Evolutionary conservation across 2,329 filamentous ascomycete genomes (phyloP), one percentile per base, ranked within the genome.

Genomic region (Sordariomycetes sp.): DNA sequence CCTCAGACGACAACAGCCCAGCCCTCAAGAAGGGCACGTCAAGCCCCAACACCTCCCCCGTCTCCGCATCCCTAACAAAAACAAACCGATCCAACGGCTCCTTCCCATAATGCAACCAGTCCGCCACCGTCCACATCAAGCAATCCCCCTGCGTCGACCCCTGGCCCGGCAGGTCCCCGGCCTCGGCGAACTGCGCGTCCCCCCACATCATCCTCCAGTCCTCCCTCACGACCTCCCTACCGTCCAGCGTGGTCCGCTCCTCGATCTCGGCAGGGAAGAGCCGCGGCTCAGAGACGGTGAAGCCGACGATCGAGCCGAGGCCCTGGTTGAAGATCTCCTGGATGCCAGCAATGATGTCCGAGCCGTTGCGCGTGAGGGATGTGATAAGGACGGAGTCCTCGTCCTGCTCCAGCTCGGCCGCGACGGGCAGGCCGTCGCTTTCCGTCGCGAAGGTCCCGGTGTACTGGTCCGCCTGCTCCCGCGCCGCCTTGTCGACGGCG

Each of bases 101-200:
- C 11, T 67, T 62, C 0, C 68, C 69, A 58, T 73, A 72, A 32
- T 70, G 66, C 24, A 72, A 60, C 69, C 68, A 73, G 37, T 72
- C 69, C 0, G 65, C 65, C 4, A 69, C 58, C 37, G 65, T 68
- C 70, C 69, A 73, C 3, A 64, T 61, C 1, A 64, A 28, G 46
- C 69, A 72, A 20, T 64, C 64, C n/a, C 65, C 59, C 1, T 59
- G 58, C 12, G 63, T 59, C 14, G 69, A 40, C 0, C 55, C 59
- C 6, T 59, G 58, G 0, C 66, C 65, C 0, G 70, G 69, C 2
- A 74, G 62, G 32, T 71, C 68, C 0, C 68, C 69, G 28, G 4
- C 8, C 16, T 58, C 11, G 1, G 51, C 37, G 0, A 58, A 35
- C 0, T 58, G 22, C 1, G 37, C 54, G 0, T 65, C 64, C 0